Evolutionary conservation across 1,139 yeast genomes (phyloP), one percentile per base, ranked within the genome.

Genomic region (Yamadazyma sp.): DNA sequence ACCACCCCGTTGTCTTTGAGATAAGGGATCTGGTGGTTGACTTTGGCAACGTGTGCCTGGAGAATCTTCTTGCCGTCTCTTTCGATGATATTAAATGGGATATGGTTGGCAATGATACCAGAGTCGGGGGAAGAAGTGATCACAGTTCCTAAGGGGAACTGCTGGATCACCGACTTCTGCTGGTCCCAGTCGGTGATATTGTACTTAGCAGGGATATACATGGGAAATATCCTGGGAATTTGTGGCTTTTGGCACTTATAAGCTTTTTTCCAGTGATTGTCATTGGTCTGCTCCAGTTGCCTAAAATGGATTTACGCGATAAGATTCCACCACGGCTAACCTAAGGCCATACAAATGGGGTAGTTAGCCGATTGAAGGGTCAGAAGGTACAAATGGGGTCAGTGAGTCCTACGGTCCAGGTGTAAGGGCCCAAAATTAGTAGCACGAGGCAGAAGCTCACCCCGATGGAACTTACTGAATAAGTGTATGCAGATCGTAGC

Each of bases 21-120:
- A 5, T 71, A 62, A 2, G 76, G 70, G 17, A 71, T 52, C 45
- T 80, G 86, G 34, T 68, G 80, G 53, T 82, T 81, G 12, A 56
- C 62, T 43, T 64, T 69, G 17, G 86, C 80, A 23, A 82, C 52
- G 52, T 82, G 89, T 0, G 83, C 84, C 20, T 71, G 66, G 18
- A 82, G 62, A 31, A 56, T 58, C 34, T 60, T 58, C 42, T 67
- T 66, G 14, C 73, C 79, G n/a, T 59, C 56, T 24, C 65, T 68
- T 6, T 52, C 57, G 17, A 65, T 59, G 22, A 76, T 53, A 28
- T 67, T 58, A 47, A 81, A 80, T 1, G 88, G 88, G 28, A 80
- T 53, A 49, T 81, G 86, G 46, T 78, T 79, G 12, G 83, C 82
- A 33, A 71, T 64, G 3, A 73, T 49, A 3, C 67, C 68, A 9